Conservation (phyloP, 176 grass and related monocot genomes). For the Panicum miliaceum region DNA sequence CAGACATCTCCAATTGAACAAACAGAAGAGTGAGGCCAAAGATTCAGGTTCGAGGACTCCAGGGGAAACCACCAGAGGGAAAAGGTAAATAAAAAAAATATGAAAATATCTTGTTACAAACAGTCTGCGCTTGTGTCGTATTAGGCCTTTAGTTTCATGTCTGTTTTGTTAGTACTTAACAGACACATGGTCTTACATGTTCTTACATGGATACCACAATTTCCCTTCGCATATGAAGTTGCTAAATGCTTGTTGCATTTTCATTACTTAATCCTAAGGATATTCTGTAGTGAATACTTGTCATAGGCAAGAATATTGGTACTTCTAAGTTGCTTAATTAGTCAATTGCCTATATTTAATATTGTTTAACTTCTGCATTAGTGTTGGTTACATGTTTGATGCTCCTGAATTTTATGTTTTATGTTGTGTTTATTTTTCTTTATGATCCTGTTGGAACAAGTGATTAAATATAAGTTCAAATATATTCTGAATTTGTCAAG, state of each 20-base stretch:
- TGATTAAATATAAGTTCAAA: background rate
- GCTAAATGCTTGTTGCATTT: constrained; percentile 14
- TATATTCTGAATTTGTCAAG: background rate
- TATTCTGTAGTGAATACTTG: constrained; percentile 6
- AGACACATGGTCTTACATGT: too few species aligned
- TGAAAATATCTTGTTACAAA: background rate
- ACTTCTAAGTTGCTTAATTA: background rate
- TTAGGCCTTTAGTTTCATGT: background rate
- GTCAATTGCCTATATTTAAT: background rate
- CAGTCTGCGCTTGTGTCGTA: background rate
- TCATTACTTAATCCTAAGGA: background rate
- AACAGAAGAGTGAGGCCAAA: constrained; percentile 73
- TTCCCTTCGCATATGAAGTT: constrained; percentile 31
- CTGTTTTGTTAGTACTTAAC: too few species aligned
- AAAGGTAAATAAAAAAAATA: constrained; percentile 64
- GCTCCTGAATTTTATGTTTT: background rate
- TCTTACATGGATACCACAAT: background rate
- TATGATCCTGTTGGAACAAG: background rate
- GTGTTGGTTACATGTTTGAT: constrained; percentile 26
- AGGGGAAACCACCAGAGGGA: constrained; percentile 49
- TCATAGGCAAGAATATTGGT: background rate
- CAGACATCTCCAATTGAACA: constrained; percentile 89
- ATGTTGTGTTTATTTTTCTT: background rate
- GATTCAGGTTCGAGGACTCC: constrained; percentile 51
- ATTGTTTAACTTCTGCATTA: background rate